These are phyloP conservation scores for Silybum marianum DNA, from an alignment of 129 eudicot species.

Conservation along the genomic window DNA sequence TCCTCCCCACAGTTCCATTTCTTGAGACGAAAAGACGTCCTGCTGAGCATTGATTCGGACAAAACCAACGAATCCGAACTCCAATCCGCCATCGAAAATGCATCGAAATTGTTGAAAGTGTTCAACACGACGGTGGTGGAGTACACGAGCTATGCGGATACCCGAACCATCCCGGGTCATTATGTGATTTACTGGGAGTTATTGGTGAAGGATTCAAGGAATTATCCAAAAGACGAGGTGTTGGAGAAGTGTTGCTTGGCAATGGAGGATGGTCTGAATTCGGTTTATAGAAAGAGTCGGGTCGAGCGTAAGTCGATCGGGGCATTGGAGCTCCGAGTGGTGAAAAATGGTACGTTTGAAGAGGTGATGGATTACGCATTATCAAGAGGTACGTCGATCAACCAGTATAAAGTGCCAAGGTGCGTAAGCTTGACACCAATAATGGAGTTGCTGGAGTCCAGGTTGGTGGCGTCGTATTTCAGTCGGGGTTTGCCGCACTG, in stretches of 20 bases:
- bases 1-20: slow-evolving; percentile 54
- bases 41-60: slow-evolving; percentile 49
- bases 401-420: slow-evolving; percentile 50
- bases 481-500: slow-evolving; percentile 42
- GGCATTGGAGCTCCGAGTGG: slow-evolving; percentile 47
- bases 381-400: slow-evolving; percentile 49
- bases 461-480: slow-evolving; percentile 36
- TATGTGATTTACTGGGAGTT: slow-evolving; percentile 53
- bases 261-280: slow-evolving; percentile 45
- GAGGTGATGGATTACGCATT: slow-evolving; percentile 53
- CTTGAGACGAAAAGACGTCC: slow-evolving; percentile 44
- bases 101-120: slow-evolving; percentile 23
- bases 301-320: slow-evolving; percentile 49
- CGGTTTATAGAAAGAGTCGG: slow-evolving; percentile 51
- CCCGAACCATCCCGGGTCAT: slow-evolving; percentile 44
- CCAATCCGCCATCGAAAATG: slow-evolving; percentile 45
- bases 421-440: slow-evolving; percentile 43
- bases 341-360: slow-evolving; percentile 53
- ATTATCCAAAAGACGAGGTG: slow-evolving; percentile 31
- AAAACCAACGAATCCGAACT: slow-evolving; percentile 53
- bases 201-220: slow-evolving; percentile 25
- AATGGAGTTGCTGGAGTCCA: slow-evolving; percentile 42
- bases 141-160: slow-evolving; percentile 52
- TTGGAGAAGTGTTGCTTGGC: slow-evolving; percentile 45
- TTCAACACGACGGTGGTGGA: slow-evolving; percentile 38